Evolutionary conservation across 31 red algal genomes (phyloP).

Genomic region (Pterothamnion heteromorphum): DNA sequence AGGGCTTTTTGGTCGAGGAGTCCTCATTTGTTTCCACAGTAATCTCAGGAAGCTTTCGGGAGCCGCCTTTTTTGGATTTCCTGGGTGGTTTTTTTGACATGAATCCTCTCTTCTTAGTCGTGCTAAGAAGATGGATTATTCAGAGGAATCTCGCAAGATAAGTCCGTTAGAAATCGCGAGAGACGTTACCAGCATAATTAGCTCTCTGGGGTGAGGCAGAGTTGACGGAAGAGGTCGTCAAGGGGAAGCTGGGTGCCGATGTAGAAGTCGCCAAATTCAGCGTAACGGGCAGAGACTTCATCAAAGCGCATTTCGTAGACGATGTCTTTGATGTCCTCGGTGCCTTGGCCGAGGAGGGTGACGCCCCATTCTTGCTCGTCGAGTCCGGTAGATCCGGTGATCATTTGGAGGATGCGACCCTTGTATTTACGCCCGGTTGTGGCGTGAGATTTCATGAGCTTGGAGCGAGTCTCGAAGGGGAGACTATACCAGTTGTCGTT

Average conservation of each 20-base stretch:
- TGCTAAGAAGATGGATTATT: too few species aligned
- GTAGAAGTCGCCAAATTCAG: conserved; percentile 1
- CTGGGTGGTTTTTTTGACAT: too few species aligned
- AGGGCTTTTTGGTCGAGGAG: background rate
- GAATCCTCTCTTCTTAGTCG: too few species aligned
- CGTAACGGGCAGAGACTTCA: background rate
- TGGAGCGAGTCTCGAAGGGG: background rate
- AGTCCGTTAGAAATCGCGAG: too few species aligned
- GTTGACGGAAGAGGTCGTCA: background rate
- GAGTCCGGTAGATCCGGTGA: background rate
- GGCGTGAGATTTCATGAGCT: background rate
- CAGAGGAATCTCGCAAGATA: too few species aligned
- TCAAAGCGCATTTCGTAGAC: conserved; percentile 32
- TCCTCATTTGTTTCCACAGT: too few species aligned
- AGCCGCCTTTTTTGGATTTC: too few species aligned
- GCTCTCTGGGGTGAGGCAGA: too few species aligned
- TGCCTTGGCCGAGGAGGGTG: background rate
- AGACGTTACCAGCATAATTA: too few species aligned
- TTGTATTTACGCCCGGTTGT: background rate
- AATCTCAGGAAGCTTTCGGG: too few species aligned
- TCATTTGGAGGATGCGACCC: background rate
- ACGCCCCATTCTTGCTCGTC: conserved; percentile 25
- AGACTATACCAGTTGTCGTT: background rate
- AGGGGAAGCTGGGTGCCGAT: background rate
- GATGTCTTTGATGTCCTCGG: background rate